Conservation (phyloP, 2,329 filamentous ascomycete genomes). For the Podosphaera fusca region DNA sequence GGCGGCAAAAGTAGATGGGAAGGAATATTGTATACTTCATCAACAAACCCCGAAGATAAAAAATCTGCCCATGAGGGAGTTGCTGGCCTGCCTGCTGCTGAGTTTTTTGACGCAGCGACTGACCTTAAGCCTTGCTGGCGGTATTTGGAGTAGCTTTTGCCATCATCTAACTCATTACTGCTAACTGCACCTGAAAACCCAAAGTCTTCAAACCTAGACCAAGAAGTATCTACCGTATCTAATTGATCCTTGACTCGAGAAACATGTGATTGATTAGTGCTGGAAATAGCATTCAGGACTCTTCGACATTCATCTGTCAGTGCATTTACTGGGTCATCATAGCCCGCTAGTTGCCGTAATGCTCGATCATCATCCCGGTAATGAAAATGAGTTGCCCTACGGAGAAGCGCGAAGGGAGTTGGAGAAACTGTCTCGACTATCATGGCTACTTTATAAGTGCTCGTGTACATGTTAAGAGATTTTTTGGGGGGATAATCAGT, state of each 20-base stretch:
- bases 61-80: slow-evolving; percentile 98
- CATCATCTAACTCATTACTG: slow-evolving; percentile 37
- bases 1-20: slow-evolving; percentile 62
- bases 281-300: slow-evolving; percentile 71
- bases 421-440: slow-evolving; percentile 88
- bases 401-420: slow-evolving; percentile 74
- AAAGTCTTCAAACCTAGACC: slow-evolving; percentile 91
- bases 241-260: slow-evolving; percentile 49
- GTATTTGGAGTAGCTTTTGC: slow-evolving; percentile 15
- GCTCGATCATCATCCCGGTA: slow-evolving; percentile 73
- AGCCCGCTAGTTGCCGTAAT: slow-evolving; percentile 68
- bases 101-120: slow-evolving; percentile 41
- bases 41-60: slow-evolving; percentile 74
- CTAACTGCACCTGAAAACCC: slow-evolving; percentile 63
- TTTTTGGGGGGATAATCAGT: slow-evolving; percentile 81
- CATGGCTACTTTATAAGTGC: slow-evolving; percentile 82
- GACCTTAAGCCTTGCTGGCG: slow-evolving; percentile 32
- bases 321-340: slow-evolving; percentile 68
- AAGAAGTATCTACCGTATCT: slow-evolving; percentile 62
- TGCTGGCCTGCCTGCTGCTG: slow-evolving; percentile 48
- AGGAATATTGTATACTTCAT: slow-evolving; percentile 40
- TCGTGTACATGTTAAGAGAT: slow-evolving; percentile 52
- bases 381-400: slow-evolving; percentile 82
- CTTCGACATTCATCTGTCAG: slow-evolving; percentile 85
- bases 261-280: slow-evolving; percentile 63